phyloP scores from a whole-genome alignment of 805 yeast species.

The Clavispora santaluciae region DNA sequence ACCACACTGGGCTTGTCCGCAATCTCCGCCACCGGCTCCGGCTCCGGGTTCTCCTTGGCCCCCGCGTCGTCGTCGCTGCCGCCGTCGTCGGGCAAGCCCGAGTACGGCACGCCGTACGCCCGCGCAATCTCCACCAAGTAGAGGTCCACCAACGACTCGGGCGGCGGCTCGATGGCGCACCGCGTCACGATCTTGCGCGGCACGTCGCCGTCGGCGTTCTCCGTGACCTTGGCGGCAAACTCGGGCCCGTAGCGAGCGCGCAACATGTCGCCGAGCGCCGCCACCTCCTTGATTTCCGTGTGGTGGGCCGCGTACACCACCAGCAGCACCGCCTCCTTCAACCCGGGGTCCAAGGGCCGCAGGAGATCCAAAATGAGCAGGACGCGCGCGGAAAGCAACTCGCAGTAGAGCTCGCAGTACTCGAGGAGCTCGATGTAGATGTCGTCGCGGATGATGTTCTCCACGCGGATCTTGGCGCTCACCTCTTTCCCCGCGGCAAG shows the following conservation, averaged over 20 bases:
- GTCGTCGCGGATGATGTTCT: slow-evolving; percentile 79
- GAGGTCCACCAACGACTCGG: slow-evolving; percentile 55
- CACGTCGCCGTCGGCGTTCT: slow-evolving; percentile 45
- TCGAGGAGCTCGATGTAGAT: slow-evolving; percentile 75
- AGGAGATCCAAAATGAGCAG: slow-evolving; percentile 48
- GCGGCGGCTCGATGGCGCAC: slow-evolving; percentile 65
- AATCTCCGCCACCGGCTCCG: slow-evolving; percentile 11
- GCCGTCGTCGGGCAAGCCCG: slow-evolving; percentile 42
- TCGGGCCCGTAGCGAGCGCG: slow-evolving; percentile 64
- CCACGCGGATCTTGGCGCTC: slow-evolving; percentile 79
- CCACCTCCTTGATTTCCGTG: slow-evolving; percentile 72
- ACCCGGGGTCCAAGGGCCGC: slow-evolving; percentile 50
- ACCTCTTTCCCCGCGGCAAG: slow-evolving; percentile 68
- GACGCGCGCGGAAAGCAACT: slow-evolving; percentile 70
- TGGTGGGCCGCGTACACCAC: slow-evolving; percentile 65
- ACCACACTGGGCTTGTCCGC: slow-evolving; percentile 9
- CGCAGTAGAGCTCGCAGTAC: slow-evolving; percentile 76
- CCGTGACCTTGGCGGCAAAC: slow-evolving; percentile 51
- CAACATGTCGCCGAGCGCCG: slow-evolving; percentile 56
- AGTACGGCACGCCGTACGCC: slow-evolving; percentile 72
- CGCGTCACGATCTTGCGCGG: slow-evolving; percentile 64
- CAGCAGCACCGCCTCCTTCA: slow-evolving; percentile 70
- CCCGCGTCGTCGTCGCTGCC: slow-evolving; percentile 24
- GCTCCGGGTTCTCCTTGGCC: slow-evolving; percentile 21
- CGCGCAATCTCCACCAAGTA: slow-evolving; percentile 77